A percentile compares a stretch with the other conserved stretches of the same genome.
Conservation (phyloP, 1,284 basidiomycete genomes). For the Pyrrhoderma lamaoense region DNA sequence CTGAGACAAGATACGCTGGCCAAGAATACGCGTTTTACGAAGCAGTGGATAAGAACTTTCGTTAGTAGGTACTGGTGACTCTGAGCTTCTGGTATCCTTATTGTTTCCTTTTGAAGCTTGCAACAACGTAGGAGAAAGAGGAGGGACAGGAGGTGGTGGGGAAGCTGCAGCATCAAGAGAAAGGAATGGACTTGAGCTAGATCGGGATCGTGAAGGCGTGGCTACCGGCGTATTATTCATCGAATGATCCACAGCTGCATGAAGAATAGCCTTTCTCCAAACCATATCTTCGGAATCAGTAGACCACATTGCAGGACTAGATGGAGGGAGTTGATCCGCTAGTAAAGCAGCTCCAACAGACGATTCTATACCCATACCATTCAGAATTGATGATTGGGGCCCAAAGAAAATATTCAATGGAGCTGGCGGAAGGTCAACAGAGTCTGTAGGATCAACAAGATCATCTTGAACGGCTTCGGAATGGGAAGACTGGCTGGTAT, state of each 20-base stretch:
- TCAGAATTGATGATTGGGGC: constrained; percentile 60
- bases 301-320: constrained; percentile 51
- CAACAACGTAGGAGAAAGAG: constrained; percentile 18
- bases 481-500: constrained; percentile 10
- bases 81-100: too few species aligned
- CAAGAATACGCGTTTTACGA: constrained; percentile 21
- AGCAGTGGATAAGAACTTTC: constrained; percentile 6
- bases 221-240: constrained; percentile 41
- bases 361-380: constrained; percentile 61
- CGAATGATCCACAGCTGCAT: constrained; percentile 67
- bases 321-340: constrained; percentile 62
- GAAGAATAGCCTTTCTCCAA: constrained; percentile 66
- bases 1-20: constrained; percentile 23
- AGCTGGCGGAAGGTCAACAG: constrained; percentile 63
- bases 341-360: constrained; percentile 64
- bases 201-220: constrained; percentile 14
- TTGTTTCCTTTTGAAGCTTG: neutral
- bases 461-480: constrained; percentile 26
- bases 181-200: constrained; percentile 9
- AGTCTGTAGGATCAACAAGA: constrained; percentile 74
- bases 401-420: constrained; percentile 53
- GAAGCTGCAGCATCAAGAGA: constrained; percentile 18
- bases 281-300: constrained; percentile 47
- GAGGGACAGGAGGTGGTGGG: constrained; percentile 15
- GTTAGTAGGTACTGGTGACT: too few species aligned